A percentile compares a stretch with the other conserved stretches of the same genome.
Conservation (phyloP, 495 filamentous ascomycete genomes). For the Monascus purpureus region DNA sequence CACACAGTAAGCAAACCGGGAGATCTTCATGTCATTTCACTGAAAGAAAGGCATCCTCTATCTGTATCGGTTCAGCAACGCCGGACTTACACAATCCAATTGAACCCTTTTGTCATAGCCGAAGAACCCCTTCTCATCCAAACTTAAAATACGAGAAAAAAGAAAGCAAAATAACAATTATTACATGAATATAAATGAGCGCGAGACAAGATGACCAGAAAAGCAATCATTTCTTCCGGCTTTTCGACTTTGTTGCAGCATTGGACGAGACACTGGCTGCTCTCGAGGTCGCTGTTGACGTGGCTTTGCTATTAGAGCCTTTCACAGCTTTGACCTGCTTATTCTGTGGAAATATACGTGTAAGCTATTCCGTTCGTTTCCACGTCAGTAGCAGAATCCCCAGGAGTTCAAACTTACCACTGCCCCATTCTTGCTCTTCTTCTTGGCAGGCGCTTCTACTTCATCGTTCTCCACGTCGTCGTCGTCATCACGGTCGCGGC, state of each 20-base stretch:
- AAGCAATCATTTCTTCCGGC: constrained; percentile 35
- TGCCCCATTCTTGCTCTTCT: constrained; percentile 78
- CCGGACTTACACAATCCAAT: no score
- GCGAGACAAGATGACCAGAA: no score
- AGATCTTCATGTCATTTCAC: no score
- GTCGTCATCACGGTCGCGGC: constrained; percentile 60
- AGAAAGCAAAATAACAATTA: no score
- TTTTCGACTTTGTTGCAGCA: constrained; percentile 32
- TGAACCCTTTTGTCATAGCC: no score
- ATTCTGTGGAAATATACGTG: constrained; percentile 24
- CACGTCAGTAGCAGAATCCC: no score
- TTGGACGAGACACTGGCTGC: constrained; percentile 44
- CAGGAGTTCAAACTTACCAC: constrained; percentile 46
- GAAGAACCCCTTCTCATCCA: no score
- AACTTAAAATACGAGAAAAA: no score
- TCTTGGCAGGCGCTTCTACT: constrained; percentile 71
- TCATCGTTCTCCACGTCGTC: constrained; percentile 67
- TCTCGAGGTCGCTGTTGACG: constrained; percentile 37
- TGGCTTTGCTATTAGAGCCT: constrained; percentile 32
- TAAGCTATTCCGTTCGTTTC: constrained; percentile 3
- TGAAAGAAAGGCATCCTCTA: no score
- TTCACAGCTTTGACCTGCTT: constrained; percentile 49
- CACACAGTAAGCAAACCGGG: no score
- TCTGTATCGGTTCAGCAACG: no score
- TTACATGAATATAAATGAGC: no score